Percentiles rank a stretch among this genome's conserved stretches.
phyloP scores from a whole-genome alignment of 441 rosid species.

The Gossypium lobatum region DNA sequence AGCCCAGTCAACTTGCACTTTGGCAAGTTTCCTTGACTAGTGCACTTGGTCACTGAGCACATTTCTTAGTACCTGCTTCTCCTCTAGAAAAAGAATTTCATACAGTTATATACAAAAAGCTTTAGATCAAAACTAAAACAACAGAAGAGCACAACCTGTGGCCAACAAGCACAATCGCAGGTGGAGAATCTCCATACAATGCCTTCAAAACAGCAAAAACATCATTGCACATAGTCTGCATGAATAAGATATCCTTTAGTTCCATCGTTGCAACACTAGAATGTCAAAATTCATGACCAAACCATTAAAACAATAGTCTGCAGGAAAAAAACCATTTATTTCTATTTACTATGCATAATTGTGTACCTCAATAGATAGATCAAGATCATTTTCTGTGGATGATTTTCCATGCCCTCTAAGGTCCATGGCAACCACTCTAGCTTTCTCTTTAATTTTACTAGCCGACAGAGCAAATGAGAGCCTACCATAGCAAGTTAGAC shows the following conservation, averaged over 20 bases:
- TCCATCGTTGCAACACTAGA: background rate
- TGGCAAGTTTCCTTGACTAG: background rate
- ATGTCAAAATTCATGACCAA: background rate
- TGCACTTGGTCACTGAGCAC: background rate
- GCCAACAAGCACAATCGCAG: slow-evolving; percentile 91
- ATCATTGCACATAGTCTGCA: slow-evolving; percentile 91
- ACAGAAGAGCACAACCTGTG: slow-evolving; percentile 62
- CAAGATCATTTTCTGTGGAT: slow-evolving; percentile 69
- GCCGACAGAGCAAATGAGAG: slow-evolving; percentile 85
- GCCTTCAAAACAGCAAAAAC: slow-evolving; percentile 71
- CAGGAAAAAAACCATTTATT: background rate
- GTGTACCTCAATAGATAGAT: slow-evolving; percentile 61
- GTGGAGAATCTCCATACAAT: slow-evolving; percentile 83
- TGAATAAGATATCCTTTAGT: background rate
- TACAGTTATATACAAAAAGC: background rate
- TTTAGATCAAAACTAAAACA: background rate
- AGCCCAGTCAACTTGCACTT: background rate
- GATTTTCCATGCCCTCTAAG: slow-evolving; percentile 95
- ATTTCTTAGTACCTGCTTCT: background rate
- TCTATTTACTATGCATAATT: background rate
- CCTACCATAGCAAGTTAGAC: slow-evolving; percentile 32
- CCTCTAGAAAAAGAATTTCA: slow-evolving; percentile 2
- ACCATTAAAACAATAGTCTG: background rate
- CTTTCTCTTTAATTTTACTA: slow-evolving; percentile 79
- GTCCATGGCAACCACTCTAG: slow-evolving; percentile 83